Base-by-base conservation (phyloP, 2,329 filamentous ascomycete species). In the Aspergillus spinulosporus region DNA sequence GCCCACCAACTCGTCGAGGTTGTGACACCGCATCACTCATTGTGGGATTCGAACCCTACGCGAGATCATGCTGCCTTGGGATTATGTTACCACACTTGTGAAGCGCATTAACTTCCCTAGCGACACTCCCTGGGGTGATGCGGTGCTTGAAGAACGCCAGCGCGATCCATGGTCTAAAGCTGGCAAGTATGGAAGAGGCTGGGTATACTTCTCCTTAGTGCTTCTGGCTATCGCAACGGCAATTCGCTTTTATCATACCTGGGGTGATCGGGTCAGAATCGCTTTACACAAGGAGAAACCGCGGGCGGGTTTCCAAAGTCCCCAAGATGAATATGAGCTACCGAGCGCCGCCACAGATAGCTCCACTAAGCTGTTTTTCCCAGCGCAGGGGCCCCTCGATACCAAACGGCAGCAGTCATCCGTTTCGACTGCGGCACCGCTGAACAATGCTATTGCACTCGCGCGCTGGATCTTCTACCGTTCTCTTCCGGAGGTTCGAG, bases 201-300 rank as follows among this genome's bases (percentile, higher is more conserved):
- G 91, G 86, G 90, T 93, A 11, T 96, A 95, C 74, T 95, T 96
- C 67, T 86, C 88, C 50, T 73, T 95, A 48, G 84, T 87, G 49
- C 73, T 97, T 57, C 81, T 92, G 61, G 81, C 83, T 29, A 66
- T 84, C 52, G 86, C 92, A 3, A 76, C 88, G 7, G 67, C 88
- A 8, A 79, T 93, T 69, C 86, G 91, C 63, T 81, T 89, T 69
- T 96, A 92, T 80, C 89, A 96, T 73, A 87, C 88, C 64, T 96
- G 91, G 88, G 91, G 92, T 65, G 92, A 97, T 78, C 95, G 94
- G 77, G 90, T 96, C 63, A 85, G 92, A 63, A 89, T 92, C 64
- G 92, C 91, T 60, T 84, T 94, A 58, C 90, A 94, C 77, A 93
- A 95, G 76, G 87, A 94, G 68, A 86, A 90, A 70, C 81, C 90